phyloP scores from a whole-genome alignment of 371 early-diverging fungal genomes.

The Apophysomyces ossiformis region DNA sequence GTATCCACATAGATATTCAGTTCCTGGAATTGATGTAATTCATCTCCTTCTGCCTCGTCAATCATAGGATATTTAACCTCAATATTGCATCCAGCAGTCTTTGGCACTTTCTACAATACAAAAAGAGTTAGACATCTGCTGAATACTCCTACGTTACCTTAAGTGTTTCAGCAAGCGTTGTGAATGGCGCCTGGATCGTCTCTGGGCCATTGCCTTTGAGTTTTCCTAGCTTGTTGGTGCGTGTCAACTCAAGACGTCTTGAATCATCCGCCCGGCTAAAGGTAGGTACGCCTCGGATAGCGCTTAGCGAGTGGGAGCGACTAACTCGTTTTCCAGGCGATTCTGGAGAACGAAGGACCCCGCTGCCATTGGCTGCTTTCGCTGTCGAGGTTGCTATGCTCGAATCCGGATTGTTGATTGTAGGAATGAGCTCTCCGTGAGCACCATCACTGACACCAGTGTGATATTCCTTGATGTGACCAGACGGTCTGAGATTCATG shows the following conservation, averaged over 20 bases:
- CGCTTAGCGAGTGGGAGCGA: constrained; percentile 60
- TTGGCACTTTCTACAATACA: constrained; percentile 65
- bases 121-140: constrained; percentile 7
- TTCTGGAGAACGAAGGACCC: background rate
- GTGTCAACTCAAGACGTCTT: constrained; percentile 37
- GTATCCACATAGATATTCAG: constrained; percentile 88
- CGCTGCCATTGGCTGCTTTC: constrained; percentile 1
- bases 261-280: constrained; percentile 29
- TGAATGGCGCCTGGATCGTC: constrained; percentile 82
- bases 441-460: constrained; percentile 46
- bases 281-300: constrained; percentile 30
- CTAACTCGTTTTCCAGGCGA: constrained; percentile 32
- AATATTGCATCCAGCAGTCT: constrained; percentile 88
- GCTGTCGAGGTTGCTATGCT: background rate
- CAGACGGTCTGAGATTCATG: constrained; percentile 55
- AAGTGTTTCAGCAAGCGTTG: constrained; percentile 81
- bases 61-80: constrained; percentile 97
- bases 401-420: constrained; percentile 13
- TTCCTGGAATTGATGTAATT: constrained; percentile 68
- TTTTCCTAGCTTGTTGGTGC: constrained; percentile 46
- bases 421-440: constrained; percentile 30
- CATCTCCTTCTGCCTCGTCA: constrained; percentile 83
- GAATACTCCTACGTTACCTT: constrained; percentile 44
- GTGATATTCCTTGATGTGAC: constrained; percentile 55
- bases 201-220: constrained; percentile 72